These are phyloP conservation scores for Diaporthe nobilis DNA, from an alignment of 2,329 filamentous ascomycete genomes.

Conservation along the genomic window DNA sequence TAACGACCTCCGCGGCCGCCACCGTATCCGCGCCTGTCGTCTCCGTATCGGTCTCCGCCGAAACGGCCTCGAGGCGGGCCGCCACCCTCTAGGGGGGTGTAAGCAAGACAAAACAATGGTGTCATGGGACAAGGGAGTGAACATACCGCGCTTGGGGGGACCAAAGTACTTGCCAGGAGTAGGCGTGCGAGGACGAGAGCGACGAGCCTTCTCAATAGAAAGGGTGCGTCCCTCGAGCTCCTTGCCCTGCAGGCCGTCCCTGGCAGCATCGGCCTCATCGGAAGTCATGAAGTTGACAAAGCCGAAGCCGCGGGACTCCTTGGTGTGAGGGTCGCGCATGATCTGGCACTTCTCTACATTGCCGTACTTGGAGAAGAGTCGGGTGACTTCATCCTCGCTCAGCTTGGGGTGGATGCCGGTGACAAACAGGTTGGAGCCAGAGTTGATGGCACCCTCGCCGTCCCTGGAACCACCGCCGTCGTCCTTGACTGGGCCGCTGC, in stretches of 20 bases:
- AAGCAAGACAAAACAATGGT: constrained; percentile 54
- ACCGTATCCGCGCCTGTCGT: constrained; percentile 72
- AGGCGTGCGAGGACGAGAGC: constrained; percentile 92
- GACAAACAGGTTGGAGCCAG: constrained; percentile 98
- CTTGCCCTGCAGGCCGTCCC: constrained; percentile 95
- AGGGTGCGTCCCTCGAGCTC: constrained; percentile 94
- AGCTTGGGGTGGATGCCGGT: constrained; percentile 97
- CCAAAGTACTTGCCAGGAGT: constrained; percentile 99
- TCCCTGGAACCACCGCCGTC: constrained; percentile 62
- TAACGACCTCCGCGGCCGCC: constrained; percentile 59
- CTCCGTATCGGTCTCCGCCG: constrained; percentile 68
- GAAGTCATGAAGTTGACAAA: constrained; percentile 99
- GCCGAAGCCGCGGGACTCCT: constrained; percentile 98
- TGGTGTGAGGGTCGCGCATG: constrained; percentile 98
- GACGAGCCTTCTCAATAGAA: constrained; percentile 98
- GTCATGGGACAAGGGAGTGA: constrained; percentile 54
- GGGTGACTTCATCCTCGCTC: constrained; percentile 89
- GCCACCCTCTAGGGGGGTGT: constrained; percentile 66
- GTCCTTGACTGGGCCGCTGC: constrained; percentile 64
- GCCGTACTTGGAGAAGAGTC: constrained; percentile 98
- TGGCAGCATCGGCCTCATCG: constrained; percentile 96
- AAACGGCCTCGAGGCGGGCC: constrained; percentile 66
- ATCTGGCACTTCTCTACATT: constrained; percentile 99
- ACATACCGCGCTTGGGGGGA: constrained; percentile 94
- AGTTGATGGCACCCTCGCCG: constrained; percentile 83